Base-by-base conservation (phyloP, 1,139 yeast genomes). In the Fermentozyma sake region DNA sequence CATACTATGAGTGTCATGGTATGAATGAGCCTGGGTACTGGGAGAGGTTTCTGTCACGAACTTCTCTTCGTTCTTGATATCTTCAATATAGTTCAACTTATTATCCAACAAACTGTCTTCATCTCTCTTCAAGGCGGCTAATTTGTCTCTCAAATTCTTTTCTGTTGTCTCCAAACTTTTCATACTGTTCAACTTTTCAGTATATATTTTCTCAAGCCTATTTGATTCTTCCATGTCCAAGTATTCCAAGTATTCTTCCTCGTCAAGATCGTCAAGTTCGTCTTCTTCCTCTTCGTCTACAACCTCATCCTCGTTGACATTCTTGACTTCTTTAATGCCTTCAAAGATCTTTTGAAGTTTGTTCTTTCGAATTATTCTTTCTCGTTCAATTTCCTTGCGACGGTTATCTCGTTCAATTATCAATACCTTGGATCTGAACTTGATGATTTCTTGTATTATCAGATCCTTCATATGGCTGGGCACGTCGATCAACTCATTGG, bases 391-490 rank as follows among this genome's bases (percentile, higher is more conserved):
- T 39, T 76, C 79, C 32, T 62, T 61, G 28, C 66, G 68, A 23
- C 80, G 61, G 30, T 74, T 74, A 26, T 68, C 69, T 35, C 68
- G 66, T 38, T 81, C 89, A 18, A 74, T 57, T 19, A 67, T 68
- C 30, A 79, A 50, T 17, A 79, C 83, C 29, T 68, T 69, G 7
- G 81, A 64, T 42, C 91, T 57, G 46, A 81, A 81, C 37, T 69
- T 72, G 27, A 77, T 61, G 31, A 81, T 73, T 37, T 77, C 81
- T 33, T 68, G 67, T 23, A 69, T 70, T 18, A 80, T 70, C 18
- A 61, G 64, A n/a, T 76, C 79, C 25, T 75, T 55, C 57, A 75
- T 61, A 22, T 72, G 70, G 18, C 60, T 56, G 2, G 89, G 87
- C 5, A 81, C 71, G 42, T 79, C 89, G 10, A 70, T 59, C 33